These are phyloP conservation scores for Parietichytrium sp. DNA, from an alignment of 108 stramenopile species.

Conservation along the genomic window DNA sequence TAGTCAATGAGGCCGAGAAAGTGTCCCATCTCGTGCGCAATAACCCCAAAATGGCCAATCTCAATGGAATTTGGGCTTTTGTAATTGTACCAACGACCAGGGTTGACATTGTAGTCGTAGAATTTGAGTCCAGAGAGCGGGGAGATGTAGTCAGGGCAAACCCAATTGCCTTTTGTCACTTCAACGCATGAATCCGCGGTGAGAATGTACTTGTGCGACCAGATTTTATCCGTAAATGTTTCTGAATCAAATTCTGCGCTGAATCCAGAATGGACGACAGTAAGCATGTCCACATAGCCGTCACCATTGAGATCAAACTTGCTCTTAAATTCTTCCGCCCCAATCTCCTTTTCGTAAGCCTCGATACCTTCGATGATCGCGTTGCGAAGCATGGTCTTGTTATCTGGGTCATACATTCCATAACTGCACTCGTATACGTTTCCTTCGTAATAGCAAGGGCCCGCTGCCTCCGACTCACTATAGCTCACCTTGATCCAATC, in stretches of 20 bases:
- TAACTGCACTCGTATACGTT: no score
- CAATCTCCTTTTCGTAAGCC: no score
- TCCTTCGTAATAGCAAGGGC: no score
- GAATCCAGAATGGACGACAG: conserved; percentile 70
- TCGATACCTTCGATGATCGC: conserved; percentile 41
- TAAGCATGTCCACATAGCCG: conserved; percentile 59
- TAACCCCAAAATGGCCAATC: conserved; percentile 62
- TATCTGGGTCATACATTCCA: no score
- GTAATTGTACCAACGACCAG: conserved; percentile 46
- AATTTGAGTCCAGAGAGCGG: conserved; percentile 48
- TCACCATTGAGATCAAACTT: conserved; percentile 44
- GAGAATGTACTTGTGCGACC: conserved; percentile 60
- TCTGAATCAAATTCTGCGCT: conserved; percentile 65
- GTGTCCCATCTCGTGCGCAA: conserved; percentile 59
- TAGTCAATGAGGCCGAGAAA: conserved; percentile 59
- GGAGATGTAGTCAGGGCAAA: not conserved
- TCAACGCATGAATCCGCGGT: no score
- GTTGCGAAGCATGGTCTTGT: not conserved
- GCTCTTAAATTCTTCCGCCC: no score
- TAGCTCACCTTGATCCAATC: not conserved
- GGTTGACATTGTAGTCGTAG: conserved; percentile 53
- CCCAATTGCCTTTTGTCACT: no score
- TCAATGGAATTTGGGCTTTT: no score
- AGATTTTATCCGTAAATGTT: conserved; percentile 59
- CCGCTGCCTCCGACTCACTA: conserved; percentile 33